phyloP scores from a whole-genome alignment of 1,284 basidiomycete species.

The Cystobasidium sp. region DNA sequence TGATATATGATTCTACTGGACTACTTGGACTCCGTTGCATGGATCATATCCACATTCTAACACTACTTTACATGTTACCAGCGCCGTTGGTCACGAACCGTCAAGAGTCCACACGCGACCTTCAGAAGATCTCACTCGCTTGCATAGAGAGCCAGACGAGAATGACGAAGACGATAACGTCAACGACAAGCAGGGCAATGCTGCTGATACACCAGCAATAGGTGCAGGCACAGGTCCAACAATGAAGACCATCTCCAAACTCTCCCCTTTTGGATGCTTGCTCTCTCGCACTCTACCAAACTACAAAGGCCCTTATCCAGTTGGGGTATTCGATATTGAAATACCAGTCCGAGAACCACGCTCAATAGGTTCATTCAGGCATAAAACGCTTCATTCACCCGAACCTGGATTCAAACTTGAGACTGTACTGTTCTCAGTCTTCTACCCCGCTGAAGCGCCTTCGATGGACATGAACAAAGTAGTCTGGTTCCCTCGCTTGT shows the following conservation, averaged over 20 bases:
- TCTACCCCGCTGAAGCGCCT: slow-evolving; percentile 57
- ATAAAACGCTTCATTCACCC: slow-evolving; percentile 5
- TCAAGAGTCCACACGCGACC: slow-evolving; percentile 17
- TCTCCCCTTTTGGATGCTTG: slow-evolving; percentile 28
- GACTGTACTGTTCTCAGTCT: slow-evolving; percentile 54
- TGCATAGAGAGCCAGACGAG: neutral
- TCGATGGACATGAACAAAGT: slow-evolving; percentile 14
- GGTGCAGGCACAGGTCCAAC: slow-evolving; percentile 7
- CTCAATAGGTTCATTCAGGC: slow-evolving; percentile 32
- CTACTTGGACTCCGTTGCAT: neutral
- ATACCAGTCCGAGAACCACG: slow-evolving; percentile 27
- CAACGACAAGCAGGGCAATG: neutral
- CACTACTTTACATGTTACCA: neutral
- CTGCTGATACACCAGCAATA: neutral
- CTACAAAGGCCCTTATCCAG: slow-evolving; percentile 31
- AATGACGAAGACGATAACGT: slow-evolving; percentile 10
- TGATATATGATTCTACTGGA: no score
- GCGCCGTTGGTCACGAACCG: slow-evolving; percentile 26
- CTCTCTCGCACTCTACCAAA: slow-evolving; percentile 39
- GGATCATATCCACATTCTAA: neutral
- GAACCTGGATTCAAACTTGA: slow-evolving; percentile 33
- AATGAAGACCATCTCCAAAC: slow-evolving; percentile 27
- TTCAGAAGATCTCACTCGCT: neutral
- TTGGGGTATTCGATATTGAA: slow-evolving; percentile 44
- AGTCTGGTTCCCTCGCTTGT: slow-evolving; percentile 43